Evolutionary conservation across 2,329 filamentous ascomycete species (phyloP), one percentile per base, ranked within the genome.

Genomic region (Proliferodiscus dingleyae): DNA sequence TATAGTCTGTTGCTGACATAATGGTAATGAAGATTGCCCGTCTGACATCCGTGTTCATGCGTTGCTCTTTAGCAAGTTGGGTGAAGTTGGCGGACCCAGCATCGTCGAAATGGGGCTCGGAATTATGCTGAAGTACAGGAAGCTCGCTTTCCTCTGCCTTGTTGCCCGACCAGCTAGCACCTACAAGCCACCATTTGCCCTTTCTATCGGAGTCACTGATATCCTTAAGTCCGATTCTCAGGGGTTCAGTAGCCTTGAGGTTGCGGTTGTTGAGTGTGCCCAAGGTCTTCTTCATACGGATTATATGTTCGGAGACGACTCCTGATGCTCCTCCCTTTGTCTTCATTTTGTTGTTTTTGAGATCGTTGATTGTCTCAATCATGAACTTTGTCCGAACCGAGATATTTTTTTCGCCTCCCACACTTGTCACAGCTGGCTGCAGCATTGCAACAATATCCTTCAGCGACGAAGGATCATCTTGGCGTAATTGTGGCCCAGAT

Each of bases 131-230:
- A 9, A 33, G 45, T 43, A 54, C 48, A 48, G 53, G 45, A 16
- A 59, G 68, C 21, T 71, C 37, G 11, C 34, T 45, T 5, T 58
- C 48, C 24, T 55, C 47, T 1, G 50, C 40, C 3, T 28, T 32
- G 38, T 60, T 57, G 63, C 76, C 78, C 3, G 75, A 71, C 80
- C 91, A 96, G 65, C 89, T 95, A n/a, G 93, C 91, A 41, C 93
- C 93, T 4, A 97, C 87, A 16, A 97, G 79, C 93, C 93, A 98
- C 93, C 93, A 98, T 70, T 95, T 96, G 1, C 93, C 93, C 62
- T 84, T 87, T 62, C 86, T 91, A 32, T 91, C 86, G 0, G 85
- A 84, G 51, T 90, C 80, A 52, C 81, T 81, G 41, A 98, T 87
- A 60, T 98, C 93, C 29, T 77, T 74, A 3, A 96, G 74, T 9